A percentile compares a stretch with the other conserved stretches of the same genome.
Conservation (phyloP, 306 rosid genomes). For the Glycine tomentella region DNA sequence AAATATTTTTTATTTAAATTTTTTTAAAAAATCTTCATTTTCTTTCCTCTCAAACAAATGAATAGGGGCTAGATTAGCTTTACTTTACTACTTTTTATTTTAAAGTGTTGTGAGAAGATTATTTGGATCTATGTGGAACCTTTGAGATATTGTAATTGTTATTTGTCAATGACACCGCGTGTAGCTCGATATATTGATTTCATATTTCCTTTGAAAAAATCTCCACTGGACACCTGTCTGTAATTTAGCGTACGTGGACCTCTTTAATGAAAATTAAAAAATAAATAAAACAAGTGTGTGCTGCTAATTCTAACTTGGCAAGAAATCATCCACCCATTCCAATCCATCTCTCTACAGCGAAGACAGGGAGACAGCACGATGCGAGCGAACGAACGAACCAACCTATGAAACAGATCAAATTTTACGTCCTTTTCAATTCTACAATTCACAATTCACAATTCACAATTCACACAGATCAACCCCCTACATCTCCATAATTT, state of each 20-base stretch:
- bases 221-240: not conserved
- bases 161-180: too few species aligned
- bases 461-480: too few species aligned
- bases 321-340: constrained; percentile 26
- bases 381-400: not conserved
- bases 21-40: too few species aligned
- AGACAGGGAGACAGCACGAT: not conserved
- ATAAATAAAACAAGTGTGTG: not conserved
- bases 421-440: constrained; percentile 34
- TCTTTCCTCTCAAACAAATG: too few species aligned
- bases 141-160: not conserved
- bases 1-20: too few species aligned
- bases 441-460: too few species aligned
- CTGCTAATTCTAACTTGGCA: constrained; percentile 28
- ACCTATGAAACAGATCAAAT: not conserved
- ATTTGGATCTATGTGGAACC: not conserved
- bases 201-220: too few species aligned
- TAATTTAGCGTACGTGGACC: not conserved
- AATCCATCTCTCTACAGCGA: not conserved
- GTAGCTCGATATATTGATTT: too few species aligned
- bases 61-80: too few species aligned
- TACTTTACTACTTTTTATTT: not conserved
- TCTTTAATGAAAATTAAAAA: not conserved
- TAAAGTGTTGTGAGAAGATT: not conserved
- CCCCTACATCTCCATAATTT: constrained; percentile 41